Conservation (phyloP, 768 basidiomycete genomes). For the Agaricus subrufescens region DNA sequence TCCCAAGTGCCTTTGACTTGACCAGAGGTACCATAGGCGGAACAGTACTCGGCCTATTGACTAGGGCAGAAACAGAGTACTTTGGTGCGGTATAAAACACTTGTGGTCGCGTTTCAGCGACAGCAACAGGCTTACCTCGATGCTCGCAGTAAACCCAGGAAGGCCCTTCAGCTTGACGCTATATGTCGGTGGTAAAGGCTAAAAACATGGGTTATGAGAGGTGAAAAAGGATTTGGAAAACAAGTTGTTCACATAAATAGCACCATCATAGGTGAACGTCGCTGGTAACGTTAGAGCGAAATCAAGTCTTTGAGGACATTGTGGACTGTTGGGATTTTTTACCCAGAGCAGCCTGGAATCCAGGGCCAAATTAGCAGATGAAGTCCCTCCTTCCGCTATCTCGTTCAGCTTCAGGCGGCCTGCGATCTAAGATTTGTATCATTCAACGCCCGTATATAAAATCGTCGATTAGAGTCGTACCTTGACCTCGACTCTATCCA, state of each 20-base stretch:
- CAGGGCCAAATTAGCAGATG: constrained; percentile 45
- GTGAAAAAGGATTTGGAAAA: neutral
- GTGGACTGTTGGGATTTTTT: constrained; percentile 33
- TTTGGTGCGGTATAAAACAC: constrained; percentile 11
- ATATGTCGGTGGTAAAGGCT: constrained; percentile 72
- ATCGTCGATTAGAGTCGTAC: constrained; percentile 25
- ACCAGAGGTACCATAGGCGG: constrained; percentile 33
- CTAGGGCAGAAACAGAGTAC: constrained; percentile 55
- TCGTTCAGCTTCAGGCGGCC: constrained; percentile 56
- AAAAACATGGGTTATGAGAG: constrained; percentile 7
- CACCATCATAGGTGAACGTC: constrained; percentile 50
- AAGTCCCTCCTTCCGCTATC: constrained; percentile 62
- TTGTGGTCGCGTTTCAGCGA: neutral
- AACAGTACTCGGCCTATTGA: constrained; percentile 42
- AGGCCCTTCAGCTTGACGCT: constrained; percentile 64
- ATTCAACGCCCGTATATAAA: neutral
- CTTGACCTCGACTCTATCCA: constrained; percentile 62
- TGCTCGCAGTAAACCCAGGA: constrained; percentile 65
- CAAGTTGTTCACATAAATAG: constrained; percentile 49
- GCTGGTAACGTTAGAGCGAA: constrained; percentile 58
- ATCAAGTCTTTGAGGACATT: constrained; percentile 47
- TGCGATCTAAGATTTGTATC: constrained; percentile 42
- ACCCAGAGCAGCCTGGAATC: constrained; percentile 55
- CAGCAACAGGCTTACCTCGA: constrained; percentile 34
- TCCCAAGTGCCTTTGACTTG: constrained; percentile 50